Percentiles rank a stretch among this genome's conserved stretches.
Conservation (phyloP, 1,139 yeast species). For the Yamadazyma siamensis region DNA sequence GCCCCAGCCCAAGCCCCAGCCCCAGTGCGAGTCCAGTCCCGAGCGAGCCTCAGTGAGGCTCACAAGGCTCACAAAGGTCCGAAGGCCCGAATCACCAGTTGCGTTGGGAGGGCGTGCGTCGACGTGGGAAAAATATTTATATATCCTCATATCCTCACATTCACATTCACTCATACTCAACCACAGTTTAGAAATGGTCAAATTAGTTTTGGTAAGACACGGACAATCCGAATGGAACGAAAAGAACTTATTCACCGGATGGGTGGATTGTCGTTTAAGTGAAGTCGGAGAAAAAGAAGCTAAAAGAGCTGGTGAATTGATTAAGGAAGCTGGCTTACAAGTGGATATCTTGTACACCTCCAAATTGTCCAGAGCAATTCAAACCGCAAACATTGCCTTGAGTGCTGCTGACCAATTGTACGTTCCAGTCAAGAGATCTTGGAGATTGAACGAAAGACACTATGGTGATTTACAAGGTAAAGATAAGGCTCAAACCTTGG, state of each 20-base stretch:
- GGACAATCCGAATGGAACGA: slow-evolving; percentile 99
- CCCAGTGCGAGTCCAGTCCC: too few species aligned
- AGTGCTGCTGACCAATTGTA: slow-evolving; percentile 85
- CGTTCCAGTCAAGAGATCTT: slow-evolving; percentile 90
- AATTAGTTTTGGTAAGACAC: slow-evolving; percentile 87
- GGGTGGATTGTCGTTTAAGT: slow-evolving; percentile 93
- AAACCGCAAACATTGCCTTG: slow-evolving; percentile 95
- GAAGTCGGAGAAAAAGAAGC: slow-evolving; percentile 89
- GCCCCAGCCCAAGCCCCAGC: too few species aligned
- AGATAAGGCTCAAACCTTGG: slow-evolving; percentile 93
- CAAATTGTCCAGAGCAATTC: slow-evolving; percentile 90
- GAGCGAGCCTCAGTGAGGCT: too few species aligned
- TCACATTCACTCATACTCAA: slow-evolving; percentile 5
- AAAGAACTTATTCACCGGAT: slow-evolving; percentile 97
- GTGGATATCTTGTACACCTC: slow-evolving; percentile 94
- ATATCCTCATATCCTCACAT: slow-evolving; percentile 1
- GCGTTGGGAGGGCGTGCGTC: too few species aligned
- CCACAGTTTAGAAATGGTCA: too few species aligned
- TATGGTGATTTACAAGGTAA: slow-evolving; percentile 99
- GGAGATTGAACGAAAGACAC: slow-evolving; percentile 99
- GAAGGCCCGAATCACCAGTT: slow-evolving; percentile 22
- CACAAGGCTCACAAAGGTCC: slow-evolving; percentile 27
- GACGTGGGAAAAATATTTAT: slow-evolving; percentile 8
- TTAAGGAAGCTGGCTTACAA: slow-evolving; percentile 79
- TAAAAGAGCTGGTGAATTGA: slow-evolving; percentile 86